Conservation (phyloP, 1,284 basidiomycete genomes). For the Jaminaea rosea region DNA sequence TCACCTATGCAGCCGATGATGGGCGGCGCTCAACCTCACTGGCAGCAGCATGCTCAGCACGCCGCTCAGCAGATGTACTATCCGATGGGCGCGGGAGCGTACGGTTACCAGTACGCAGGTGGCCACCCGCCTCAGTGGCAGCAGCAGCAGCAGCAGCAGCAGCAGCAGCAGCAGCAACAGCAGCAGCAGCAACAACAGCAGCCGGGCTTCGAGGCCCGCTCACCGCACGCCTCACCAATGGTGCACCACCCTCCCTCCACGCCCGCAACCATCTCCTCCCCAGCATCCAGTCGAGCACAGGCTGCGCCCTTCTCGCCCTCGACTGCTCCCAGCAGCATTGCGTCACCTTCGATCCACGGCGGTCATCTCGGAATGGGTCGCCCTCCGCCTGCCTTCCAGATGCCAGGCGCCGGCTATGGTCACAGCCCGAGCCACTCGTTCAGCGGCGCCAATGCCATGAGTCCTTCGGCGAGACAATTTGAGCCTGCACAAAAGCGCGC, state of each 20-base stretch:
- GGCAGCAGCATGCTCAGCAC: constrained; percentile 7
- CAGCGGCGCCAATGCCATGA: constrained; percentile 34
- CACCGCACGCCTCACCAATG: constrained; percentile 32
- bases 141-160: constrained; percentile 14
- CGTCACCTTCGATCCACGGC: constrained; percentile 20
- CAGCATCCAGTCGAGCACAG: constrained; percentile 8
- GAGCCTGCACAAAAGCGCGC: constrained; percentile 41
- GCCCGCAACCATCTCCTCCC: constrained; percentile 25
- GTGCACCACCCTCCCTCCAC: constrained; percentile 18
- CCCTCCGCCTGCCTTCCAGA: constrained; percentile 15
- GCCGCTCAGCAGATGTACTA: constrained; percentile 27
- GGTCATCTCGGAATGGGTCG: constrained; percentile 20
- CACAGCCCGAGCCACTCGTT: constrained; percentile 37
- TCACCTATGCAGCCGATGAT: constrained; percentile 37
- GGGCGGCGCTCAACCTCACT: constrained; percentile 10
- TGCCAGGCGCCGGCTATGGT: constrained; percentile 12
- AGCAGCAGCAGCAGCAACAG: constrained; percentile 4
- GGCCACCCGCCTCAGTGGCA: constrained; percentile 16
- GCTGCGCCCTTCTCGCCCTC: constrained; percentile 16
- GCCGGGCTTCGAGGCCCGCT: constrained; percentile 2
- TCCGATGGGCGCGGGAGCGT: constrained; percentile 26
- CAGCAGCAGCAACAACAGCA: constrained; percentile 10
- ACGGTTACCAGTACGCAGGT: constrained; percentile 32
- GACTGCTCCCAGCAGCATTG: constrained; percentile 19
- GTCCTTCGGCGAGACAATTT: constrained; percentile 41